Evolutionary conservation across 495 filamentous ascomycete species (phyloP).

Genomic region (Penicillium coffeae): DNA sequence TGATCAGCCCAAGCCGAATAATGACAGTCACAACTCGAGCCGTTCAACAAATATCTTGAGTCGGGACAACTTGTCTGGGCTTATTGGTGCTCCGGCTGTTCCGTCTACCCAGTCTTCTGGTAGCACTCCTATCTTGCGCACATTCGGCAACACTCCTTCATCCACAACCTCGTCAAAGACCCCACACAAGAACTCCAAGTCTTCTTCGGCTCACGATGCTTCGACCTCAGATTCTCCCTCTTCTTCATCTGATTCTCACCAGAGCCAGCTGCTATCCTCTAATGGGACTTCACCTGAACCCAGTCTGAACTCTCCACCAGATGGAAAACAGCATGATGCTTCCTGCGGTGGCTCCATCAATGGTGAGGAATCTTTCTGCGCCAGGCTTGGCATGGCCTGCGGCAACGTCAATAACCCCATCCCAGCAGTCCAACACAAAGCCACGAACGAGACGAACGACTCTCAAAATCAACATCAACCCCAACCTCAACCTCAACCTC

Average conservation of each 20-base stretch:
- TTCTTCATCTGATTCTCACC: conserved; percentile 55
- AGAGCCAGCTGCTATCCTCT: conserved; percentile 68
- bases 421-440: conserved; percentile 40
- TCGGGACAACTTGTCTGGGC: conserved; percentile 20
- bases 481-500: conserved; percentile 14
- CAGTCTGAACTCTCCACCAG: conserved; percentile 51
- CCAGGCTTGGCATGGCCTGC: conserved; percentile 68
- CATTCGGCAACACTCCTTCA: conserved; percentile 5
- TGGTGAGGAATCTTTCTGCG: conserved; percentile 63
- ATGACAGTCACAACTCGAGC: conserved; percentile 1
- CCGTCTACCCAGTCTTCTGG: conserved; percentile 9
- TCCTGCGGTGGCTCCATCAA: conserved; percentile 33
- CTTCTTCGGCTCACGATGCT: conserved; percentile 32
- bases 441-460: conserved; percentile 28
- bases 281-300: conserved; percentile 78
- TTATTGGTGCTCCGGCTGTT: background rate
- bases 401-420: conserved; percentile 67
- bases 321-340: conserved; percentile 56
- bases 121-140: conserved; percentile 2
- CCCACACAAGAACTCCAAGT: conserved; percentile 19
- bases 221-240: conserved; percentile 54
- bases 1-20: conserved; percentile 28
- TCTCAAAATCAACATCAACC: no score
- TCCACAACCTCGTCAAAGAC: conserved; percentile 13
- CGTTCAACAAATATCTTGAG: conserved; percentile 34